phyloP scores from a whole-genome alignment of 2,329 filamentous ascomycete species.

The Monosporascus cannonballus region DNA sequence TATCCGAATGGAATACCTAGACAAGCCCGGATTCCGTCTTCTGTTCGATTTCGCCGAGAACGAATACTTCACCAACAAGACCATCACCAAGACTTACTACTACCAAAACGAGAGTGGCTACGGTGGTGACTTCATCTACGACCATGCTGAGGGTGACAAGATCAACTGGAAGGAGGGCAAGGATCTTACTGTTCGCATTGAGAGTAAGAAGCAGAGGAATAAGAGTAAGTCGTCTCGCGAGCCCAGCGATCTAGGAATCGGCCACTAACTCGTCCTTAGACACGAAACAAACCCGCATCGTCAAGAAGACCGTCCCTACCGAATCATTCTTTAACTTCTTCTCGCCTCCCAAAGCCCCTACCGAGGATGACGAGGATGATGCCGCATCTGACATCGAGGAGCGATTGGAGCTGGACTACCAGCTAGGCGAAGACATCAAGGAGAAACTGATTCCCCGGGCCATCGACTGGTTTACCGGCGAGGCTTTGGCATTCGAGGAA shows the following conservation, averaged over 20 bases:
- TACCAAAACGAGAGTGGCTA: slow-evolving; percentile 99
- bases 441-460: slow-evolving; percentile 98
- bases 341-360: slow-evolving; percentile 83
- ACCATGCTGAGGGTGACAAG: slow-evolving; percentile 96
- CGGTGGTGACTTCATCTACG: slow-evolving; percentile 98
- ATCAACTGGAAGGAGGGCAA: slow-evolving; percentile 94
- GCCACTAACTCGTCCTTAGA: slow-evolving; percentile 45
- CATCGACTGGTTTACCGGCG: slow-evolving; percentile 98
- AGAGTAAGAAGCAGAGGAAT: slow-evolving; percentile 99
- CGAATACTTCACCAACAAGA: slow-evolving; percentile 96
- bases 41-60: slow-evolving; percentile 97
- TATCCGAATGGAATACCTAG: slow-evolving; percentile 98
- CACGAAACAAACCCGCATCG: slow-evolving; percentile 97
- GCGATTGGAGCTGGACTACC: slow-evolving; percentile 95
- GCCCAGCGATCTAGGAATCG: no score
- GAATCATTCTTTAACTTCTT: slow-evolving; percentile 99
- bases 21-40: slow-evolving; percentile 94
- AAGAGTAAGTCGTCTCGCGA: slow-evolving; percentile 64
- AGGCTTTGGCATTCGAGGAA: slow-evolving; percentile 95
- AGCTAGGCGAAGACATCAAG: slow-evolving; percentile 98
- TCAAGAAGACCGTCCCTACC: slow-evolving; percentile 98
- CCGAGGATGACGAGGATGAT: slow-evolving; percentile 61
- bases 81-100: slow-evolving; percentile 95
- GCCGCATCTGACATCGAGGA: slow-evolving; percentile 90
- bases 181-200: slow-evolving; percentile 87